phyloP scores from a whole-genome alignment of 2,329 filamentous ascomycete genomes.

The Sporothrix humicola region DNA sequence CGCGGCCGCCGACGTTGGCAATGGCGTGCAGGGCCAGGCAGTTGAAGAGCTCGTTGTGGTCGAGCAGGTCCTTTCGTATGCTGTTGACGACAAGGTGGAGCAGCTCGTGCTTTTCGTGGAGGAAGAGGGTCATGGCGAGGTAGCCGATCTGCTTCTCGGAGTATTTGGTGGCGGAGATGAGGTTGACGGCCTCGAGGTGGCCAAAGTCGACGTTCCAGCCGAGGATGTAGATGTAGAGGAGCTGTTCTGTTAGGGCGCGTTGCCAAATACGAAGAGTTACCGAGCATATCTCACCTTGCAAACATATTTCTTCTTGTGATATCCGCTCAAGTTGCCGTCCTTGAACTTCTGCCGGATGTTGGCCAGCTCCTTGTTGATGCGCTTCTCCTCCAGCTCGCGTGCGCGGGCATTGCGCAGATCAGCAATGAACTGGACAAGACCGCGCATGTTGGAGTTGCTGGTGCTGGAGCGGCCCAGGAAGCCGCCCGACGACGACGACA shows the following conservation, averaged over 20 bases:
- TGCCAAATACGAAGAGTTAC: neutral
- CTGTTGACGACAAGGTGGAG: constrained; percentile 97
- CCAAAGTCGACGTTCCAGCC: constrained; percentile 99
- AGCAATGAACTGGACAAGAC: constrained; percentile 97
- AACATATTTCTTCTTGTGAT: constrained; percentile 99
- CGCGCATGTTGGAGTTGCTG: constrained; percentile 73
- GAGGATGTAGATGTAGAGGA: constrained; percentile 98
- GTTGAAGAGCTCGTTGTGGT: constrained; percentile 97
- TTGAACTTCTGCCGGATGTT: constrained; percentile 99
- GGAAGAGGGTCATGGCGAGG: constrained; percentile 92
- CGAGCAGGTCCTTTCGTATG: constrained; percentile 92
- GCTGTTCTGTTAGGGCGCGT: constrained; percentile 48
- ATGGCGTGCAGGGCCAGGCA: constrained; percentile 96
- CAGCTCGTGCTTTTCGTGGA: constrained; percentile 96
- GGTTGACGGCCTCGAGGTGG: constrained; percentile 95
- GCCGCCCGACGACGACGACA: constrained; percentile 63
- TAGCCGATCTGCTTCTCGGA: constrained; percentile 99
- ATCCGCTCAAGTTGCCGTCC: constrained; percentile 89
- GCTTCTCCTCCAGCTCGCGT: constrained; percentile 95
- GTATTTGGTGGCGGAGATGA: constrained; percentile 96
- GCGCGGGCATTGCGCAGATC: constrained; percentile 94
- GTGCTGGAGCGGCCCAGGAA: constrained; percentile 70
- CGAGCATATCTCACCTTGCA: constrained; percentile 72
- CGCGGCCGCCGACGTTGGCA: constrained; percentile 92
- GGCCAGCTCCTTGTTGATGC: constrained; percentile 98